A percentile compares a stretch with the other conserved stretches of the same genome.
These are phyloP conservation scores for Fusarium sulawesiense DNA, from an alignment of 2,329 filamentous ascomycete genomes.

Conservation along the genomic window DNA sequence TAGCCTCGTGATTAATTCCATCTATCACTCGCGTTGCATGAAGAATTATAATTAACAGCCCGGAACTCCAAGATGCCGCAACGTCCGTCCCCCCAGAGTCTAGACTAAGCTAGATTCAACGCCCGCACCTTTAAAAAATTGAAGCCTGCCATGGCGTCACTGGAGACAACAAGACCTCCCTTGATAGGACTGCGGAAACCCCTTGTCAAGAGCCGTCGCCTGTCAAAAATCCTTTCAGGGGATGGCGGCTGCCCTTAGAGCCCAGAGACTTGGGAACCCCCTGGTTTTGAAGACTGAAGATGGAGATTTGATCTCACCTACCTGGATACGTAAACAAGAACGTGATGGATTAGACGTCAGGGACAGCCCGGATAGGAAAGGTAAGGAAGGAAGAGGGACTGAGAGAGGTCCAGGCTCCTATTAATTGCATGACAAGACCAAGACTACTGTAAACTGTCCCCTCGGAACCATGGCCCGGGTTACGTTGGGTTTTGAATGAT, in stretches of 20 bases:
- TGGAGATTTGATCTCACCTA: conserved; percentile 35
- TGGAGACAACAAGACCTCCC: conserved; percentile 28
- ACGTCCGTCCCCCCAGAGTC: not conserved
- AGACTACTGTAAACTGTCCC: not conserved
- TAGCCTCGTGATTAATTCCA: conserved; percentile 7
- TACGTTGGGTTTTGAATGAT: conserved; percentile 24
- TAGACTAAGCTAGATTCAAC: conserved; percentile 5
- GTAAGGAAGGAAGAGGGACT: conserved; percentile 7
- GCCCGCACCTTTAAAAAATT: conserved; percentile 18
- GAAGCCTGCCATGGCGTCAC: conserved; percentile 32
- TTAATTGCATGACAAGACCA: conserved; percentile 26
- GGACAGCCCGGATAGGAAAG: conserved; percentile 9
- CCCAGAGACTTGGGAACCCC: conserved; percentile 26
- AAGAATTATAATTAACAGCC: not conserved
- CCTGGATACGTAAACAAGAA: not conserved
- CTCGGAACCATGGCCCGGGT: conserved; percentile 4
- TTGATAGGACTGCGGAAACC: conserved; percentile 33
- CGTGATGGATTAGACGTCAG: conserved; percentile 4
- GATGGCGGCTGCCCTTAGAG: conserved; percentile 12
- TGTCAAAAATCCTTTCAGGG: conserved; percentile 38
- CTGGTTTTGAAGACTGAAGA: conserved; percentile 37
- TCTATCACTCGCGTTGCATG: conserved; percentile 18
- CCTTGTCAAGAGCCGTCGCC: conserved; percentile 37
- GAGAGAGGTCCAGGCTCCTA: conserved; percentile 14
- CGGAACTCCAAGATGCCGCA: conserved; percentile 3